A percentile compares a stretch with the other conserved stretches of the same genome.
phyloP scores from a whole-genome alignment of 1,284 basidiomycete species.

The Filobasidium uniguttulatum region DNA sequence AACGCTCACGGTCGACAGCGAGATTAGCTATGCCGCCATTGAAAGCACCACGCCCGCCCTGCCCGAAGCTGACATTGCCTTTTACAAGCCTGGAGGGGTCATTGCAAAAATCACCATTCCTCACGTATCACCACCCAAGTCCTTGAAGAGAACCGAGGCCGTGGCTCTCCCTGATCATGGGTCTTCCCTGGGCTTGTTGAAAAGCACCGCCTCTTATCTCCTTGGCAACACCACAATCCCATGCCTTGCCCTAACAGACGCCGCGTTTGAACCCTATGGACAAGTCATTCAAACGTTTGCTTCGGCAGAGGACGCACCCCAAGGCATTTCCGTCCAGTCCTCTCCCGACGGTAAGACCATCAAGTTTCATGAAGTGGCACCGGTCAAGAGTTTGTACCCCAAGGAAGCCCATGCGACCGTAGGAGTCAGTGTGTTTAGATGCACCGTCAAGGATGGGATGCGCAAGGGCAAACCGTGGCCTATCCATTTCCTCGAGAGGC shows the following conservation, averaged over 20 bases:
- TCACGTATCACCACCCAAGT: background rate
- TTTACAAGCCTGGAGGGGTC: background rate
- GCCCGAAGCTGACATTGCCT: background rate
- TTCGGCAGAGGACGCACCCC: conserved; percentile 7
- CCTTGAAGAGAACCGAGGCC: background rate
- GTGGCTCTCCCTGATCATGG: background rate
- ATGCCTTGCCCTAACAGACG: conserved; percentile 38
- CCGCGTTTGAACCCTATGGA: conserved; percentile 67
- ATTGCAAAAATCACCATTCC: background rate
- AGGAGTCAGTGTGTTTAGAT: conserved; percentile 62
- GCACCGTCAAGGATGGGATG: conserved; percentile 43
- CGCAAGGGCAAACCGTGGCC: conserved; percentile 43
- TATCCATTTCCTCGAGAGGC: conserved; percentile 36
- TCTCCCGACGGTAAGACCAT: conserved; percentile 68
- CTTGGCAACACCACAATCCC: conserved; percentile 13
- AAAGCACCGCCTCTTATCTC: conserved; percentile 9
- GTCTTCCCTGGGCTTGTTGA: background rate
- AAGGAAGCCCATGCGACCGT: conserved; percentile 38
- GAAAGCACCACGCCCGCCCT: conserved; percentile 43
- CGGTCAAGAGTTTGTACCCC: conserved; percentile 54
- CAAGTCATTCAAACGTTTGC: conserved; percentile 59
- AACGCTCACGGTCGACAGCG: conserved; percentile 1
- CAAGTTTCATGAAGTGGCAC: conserved; percentile 72
- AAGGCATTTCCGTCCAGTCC: conserved; percentile 48
- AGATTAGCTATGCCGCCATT: conserved; percentile 55